Base-by-base conservation (phyloP, 805 yeast species). In the Saccharomycopsis amapae region DNA sequence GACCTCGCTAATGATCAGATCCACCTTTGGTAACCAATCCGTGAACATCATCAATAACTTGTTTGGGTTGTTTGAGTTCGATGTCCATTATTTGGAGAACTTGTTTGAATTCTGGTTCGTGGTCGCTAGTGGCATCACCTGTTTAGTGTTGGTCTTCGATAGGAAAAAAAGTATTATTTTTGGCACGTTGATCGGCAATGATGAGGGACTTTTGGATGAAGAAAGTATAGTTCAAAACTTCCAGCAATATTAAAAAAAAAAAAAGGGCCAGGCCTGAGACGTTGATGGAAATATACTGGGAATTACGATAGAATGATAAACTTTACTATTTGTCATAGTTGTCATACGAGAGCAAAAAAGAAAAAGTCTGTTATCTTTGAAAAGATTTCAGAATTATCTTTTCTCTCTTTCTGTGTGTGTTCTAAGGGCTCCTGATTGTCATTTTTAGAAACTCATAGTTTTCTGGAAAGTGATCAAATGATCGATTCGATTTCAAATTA, bases 31-130 rank as follows among this genome's bases (percentile, higher is more conserved):
- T 5, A 23, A 12, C 7, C 45, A 41, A 19, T 48, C 52, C 3
- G 40, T 48, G 17, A 28, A 34, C 3, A 26, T 45, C 12, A 37
- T 48, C 31, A 41, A 48, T 34, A 30, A 33, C 13, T 26, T 48
- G 12, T 48, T 23, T 22, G 23, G 24, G 17, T 13, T 48, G n/a
- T 39, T 22, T 15, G 34, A 30, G 32, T 35, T 48, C 6, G 28
- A 45, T 35, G 9, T 30, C 22, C 32, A 45, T 22, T 48, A 48
- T 36, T 45, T 48, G 31, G 51, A 48, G 24, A 36, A 40, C 22
- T 22, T 48, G 19, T 48, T 48, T 31, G 51, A 48, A 28, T 30
- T 45, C 19, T 48, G 45, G 42, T 48, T 48, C 33, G 20, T 37
- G 13, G 13, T 48, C 5, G 41, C 28, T 7, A 38, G 49, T 31